A percentile compares a stretch with the other conserved stretches of the same genome.
Evolutionary conservation across 257 asterid species (phyloP).

Genomic region (Nemophila menziesii): DNA sequence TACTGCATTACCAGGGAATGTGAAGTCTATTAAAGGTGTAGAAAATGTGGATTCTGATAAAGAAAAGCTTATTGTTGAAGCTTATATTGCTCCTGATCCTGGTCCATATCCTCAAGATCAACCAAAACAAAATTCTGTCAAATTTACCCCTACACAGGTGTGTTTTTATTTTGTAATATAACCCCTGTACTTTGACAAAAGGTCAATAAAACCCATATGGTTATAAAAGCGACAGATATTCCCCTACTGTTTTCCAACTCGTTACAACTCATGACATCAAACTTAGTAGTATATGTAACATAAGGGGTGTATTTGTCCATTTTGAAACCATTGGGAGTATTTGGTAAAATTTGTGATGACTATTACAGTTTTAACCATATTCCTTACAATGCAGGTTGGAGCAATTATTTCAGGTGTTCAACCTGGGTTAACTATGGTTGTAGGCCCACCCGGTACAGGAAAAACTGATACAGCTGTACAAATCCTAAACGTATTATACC

Average conservation of each 20-base stretch:
- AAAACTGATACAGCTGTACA: constrained; percentile 99
- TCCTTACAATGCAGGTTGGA: constrained; percentile 45
- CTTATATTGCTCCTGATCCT: constrained; percentile 83
- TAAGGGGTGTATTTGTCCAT: too few species aligned
- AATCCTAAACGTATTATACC: constrained; percentile 87
- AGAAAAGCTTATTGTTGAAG: constrained; percentile 66
- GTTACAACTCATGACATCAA: too few species aligned
- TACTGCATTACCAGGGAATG: constrained; percentile 54
- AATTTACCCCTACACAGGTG: constrained; percentile 97
- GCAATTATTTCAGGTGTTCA: constrained; percentile 88
- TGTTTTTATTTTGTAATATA: constrained; percentile 9
- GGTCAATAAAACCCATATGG: too few species aligned
- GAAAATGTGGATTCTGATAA: constrained; percentile 33
- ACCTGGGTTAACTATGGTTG: constrained; percentile 98
- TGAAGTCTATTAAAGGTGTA: constrained; percentile 27
- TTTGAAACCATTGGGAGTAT: too few species aligned
- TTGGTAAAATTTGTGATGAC: background rate
- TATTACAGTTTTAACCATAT: background rate
- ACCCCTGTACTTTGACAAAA: too few species aligned
- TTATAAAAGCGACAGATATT: too few species aligned
- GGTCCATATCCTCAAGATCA: constrained; percentile 99
- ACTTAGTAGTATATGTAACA: too few species aligned
- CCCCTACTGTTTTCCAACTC: too few species aligned
- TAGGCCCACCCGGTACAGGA: constrained; percentile 99
- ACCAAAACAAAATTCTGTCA: constrained; percentile 84